A percentile compares a stretch with the other conserved stretches of the same genome.
Evolutionary conservation across 768 basidiomycete species (phyloP).

Genomic region (Xerocomus brunneocitrinus): DNA sequence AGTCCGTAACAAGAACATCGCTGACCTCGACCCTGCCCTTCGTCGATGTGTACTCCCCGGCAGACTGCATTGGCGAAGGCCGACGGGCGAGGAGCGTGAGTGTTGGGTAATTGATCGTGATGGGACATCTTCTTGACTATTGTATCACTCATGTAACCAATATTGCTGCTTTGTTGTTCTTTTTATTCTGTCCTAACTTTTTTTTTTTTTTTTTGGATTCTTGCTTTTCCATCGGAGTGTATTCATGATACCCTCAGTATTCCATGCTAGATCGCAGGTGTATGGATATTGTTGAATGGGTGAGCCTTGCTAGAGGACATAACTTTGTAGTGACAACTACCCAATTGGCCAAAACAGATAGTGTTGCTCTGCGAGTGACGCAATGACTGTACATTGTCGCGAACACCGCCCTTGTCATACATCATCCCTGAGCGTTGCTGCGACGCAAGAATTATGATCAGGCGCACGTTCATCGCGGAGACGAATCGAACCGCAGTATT

Average conservation of each 20-base stretch:
- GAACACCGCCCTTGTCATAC: neutral
- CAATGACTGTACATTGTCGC: no score
- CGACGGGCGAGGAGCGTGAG: no score
- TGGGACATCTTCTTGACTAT: neutral
- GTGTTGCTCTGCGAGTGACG: neutral
- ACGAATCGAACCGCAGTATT: no score
- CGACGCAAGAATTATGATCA: no score
- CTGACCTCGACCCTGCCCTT: neutral
- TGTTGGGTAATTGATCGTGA: neutral
- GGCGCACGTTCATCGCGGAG: neutral
- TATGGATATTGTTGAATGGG: neutral
- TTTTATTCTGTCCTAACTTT: neutral
- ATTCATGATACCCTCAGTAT: neutral
- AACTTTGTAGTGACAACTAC: no score
- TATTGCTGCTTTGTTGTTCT: neutral
- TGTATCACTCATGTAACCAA: neutral
- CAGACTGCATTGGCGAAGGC: neutral
- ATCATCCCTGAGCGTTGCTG: neutral
- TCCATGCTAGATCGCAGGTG: neutral
- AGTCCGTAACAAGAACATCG: slow-evolving; percentile 3
- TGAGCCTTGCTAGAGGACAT: no score
- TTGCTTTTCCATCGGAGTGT: neutral
- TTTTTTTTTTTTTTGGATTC: neutral
- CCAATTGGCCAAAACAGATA: no score
- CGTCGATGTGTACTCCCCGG: no score